Conservation (phyloP, 1,284 basidiomycete genomes). For the Gomphus bonarii region DNA sequence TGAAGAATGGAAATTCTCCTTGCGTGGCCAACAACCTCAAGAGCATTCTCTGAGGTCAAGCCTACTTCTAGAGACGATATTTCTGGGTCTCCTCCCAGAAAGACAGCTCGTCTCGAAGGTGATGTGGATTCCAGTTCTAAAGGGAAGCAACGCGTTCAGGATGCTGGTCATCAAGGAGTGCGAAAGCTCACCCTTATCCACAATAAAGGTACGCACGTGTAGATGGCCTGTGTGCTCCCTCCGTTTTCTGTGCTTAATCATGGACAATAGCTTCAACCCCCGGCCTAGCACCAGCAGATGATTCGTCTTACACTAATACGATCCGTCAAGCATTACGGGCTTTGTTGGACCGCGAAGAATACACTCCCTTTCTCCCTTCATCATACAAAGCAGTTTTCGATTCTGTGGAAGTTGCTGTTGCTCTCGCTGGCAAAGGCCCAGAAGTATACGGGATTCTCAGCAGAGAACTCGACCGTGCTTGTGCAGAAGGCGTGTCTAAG, state of each 20-base stretch:
- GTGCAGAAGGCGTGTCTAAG: constrained; percentile 28
- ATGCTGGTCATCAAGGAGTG: constrained; percentile 34
- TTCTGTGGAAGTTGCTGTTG: constrained; percentile 45
- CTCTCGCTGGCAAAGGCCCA: constrained; percentile 39
- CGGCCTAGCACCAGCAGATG: constrained; percentile 8
- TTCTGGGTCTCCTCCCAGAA: constrained; percentile 50
- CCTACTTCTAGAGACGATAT: constrained; percentile 29
- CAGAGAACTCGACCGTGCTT: constrained; percentile 40
- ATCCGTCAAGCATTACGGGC: constrained; percentile 3
- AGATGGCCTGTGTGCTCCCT: constrained; percentile 13
- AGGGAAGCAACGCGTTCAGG: constrained; percentile 28
- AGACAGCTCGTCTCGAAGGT: constrained; percentile 50
- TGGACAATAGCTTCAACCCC: constrained; percentile 22
- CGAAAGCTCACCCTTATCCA: constrained; percentile 22
- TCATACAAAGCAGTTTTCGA: constrained; percentile 48
- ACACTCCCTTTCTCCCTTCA: constrained; percentile 26
- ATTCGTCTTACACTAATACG: constrained; percentile 9
- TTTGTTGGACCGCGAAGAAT: constrained; percentile 29
- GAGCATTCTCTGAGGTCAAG: constrained; percentile 37
- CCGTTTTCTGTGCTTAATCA: neutral
- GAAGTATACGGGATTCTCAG: constrained; percentile 41
- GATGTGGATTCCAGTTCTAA: constrained; percentile 56
- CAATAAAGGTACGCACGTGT: constrained; percentile 9
- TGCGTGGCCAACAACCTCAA: constrained; percentile 34
- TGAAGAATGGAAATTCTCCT: neutral